Conservation (phyloP, 768 basidiomycete genomes). For the Sarcomyxa edulis region DNA sequence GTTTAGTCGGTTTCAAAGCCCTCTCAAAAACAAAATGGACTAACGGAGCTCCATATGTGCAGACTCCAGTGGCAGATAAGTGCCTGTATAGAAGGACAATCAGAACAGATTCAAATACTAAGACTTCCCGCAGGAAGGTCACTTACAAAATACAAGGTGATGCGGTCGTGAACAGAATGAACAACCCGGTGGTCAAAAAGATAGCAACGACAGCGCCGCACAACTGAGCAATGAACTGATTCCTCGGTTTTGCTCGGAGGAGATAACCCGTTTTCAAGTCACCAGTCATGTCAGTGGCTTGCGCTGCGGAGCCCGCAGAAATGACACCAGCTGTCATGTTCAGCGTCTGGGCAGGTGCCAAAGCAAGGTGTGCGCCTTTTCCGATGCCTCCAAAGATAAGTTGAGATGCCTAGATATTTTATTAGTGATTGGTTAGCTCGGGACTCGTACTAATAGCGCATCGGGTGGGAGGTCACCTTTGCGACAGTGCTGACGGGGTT, state of each 20-base stretch:
- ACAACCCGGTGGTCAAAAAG: conserved; percentile 54
- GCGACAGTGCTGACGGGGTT: conserved; percentile 58
- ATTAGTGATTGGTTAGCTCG: too few species aligned
- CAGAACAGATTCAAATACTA: conserved; percentile 2
- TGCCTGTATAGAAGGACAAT: conserved; percentile 14
- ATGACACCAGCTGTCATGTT: conserved; percentile 51
- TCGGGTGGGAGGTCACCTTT: conserved; percentile 26
- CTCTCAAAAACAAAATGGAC: too few species aligned
- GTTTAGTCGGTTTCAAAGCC: too few species aligned
- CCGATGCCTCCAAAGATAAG: conserved; percentile 60
- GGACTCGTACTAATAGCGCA: neutral
- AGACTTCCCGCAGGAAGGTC: too few species aligned
- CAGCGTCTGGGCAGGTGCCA: conserved; percentile 33
- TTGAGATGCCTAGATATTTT: conserved; percentile 44
- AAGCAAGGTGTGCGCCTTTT: conserved; percentile 35
- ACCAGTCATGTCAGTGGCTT: conserved; percentile 60
- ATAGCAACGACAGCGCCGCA: conserved; percentile 54
- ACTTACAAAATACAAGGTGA: conserved; percentile 54
- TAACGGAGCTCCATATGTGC: conserved; percentile 54
- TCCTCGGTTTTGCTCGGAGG: conserved; percentile 55
- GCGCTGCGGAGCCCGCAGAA: conserved; percentile 50
- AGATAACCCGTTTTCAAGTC: conserved; percentile 71
- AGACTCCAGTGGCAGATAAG: conserved; percentile 23
- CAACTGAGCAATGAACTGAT: conserved; percentile 55
- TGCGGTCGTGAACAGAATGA: conserved; percentile 58